Conservation (phyloP, 192 early-diverging fungal genomes). For the Dissophora ornata region DNA sequence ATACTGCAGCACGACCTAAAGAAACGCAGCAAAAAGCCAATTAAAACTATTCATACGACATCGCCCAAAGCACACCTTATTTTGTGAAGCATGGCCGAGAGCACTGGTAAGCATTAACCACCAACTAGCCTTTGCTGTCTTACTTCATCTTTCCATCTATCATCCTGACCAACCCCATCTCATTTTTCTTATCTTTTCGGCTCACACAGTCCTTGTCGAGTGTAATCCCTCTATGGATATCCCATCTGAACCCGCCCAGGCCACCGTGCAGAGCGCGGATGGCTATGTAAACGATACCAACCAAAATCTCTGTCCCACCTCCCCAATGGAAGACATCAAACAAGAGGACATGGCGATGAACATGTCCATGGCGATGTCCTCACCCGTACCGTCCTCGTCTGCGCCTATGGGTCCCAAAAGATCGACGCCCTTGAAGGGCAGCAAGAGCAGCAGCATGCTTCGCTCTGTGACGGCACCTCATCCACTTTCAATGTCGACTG, state of each 20-base stretch:
- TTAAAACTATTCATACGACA: not conserved
- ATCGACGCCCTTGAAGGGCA: conserved; percentile 25
- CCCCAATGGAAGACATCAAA: conserved; percentile 35
- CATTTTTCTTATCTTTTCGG: not conserved
- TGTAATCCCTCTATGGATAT: conserved; percentile 27
- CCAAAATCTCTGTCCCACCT: conserved; percentile 8
- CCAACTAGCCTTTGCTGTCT: not conserved
- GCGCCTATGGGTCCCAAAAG: conserved; percentile 19
- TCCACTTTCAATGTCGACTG: conserved; percentile 32
- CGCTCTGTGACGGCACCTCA: conserved; percentile 38
- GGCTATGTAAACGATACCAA: conserved; percentile 9
- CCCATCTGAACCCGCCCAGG: conserved; percentile 15
- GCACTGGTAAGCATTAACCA: conserved; percentile 11
- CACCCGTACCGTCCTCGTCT: not conserved
- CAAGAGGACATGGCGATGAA: conserved; percentile 29
- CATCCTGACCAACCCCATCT: not conserved
- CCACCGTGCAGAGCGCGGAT: conserved; percentile 7
- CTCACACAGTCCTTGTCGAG: conserved; percentile 19
- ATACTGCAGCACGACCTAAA: not conserved
- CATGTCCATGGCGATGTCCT: conserved; percentile 19
- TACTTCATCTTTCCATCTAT: not conserved
- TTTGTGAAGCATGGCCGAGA: conserved; percentile 26
- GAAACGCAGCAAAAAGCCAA: not conserved
- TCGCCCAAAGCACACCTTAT: not conserved
- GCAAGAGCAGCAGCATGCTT: conserved; percentile 45